A percentile compares a stretch with the other conserved stretches of the same genome.
Conservation (phyloP, 768 basidiomycete genomes). For the Gloeophyllum trabeum region DNA sequence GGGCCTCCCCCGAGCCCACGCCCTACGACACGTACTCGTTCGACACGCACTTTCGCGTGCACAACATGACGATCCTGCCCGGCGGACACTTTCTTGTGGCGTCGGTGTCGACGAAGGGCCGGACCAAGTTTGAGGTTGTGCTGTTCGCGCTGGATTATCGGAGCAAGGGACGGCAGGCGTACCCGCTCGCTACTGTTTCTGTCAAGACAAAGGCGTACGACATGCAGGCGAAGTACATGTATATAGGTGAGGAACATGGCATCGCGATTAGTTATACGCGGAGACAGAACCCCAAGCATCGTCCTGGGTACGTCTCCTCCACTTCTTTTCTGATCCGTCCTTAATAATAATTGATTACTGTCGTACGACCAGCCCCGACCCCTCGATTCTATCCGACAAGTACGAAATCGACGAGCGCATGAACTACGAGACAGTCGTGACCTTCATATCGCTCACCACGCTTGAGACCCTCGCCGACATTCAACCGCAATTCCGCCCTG, state of each 20-base stretch:
- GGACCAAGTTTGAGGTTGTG: neutral
- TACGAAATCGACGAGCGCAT: constrained; percentile 30
- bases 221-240: constrained; percentile 50
- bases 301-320: constrained; percentile 3
- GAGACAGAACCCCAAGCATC: constrained; percentile 16
- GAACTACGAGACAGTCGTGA: constrained; percentile 31
- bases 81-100: neutral
- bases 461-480: constrained; percentile 33
- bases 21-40: neutral
- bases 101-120: neutral
- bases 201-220: constrained; percentile 34
- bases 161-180: neutral
- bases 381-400: constrained; percentile 23
- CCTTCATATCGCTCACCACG: constrained; percentile 26
- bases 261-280: constrained; percentile 44
- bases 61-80: neutral
- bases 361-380: constrained; percentile 20
- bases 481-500: constrained; percentile 27
- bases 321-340: neutral
- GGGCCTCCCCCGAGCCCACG: neutral
- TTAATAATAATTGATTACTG: neutral
- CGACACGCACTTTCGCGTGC: neutral
- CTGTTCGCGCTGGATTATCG: neutral
- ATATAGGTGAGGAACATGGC: constrained; percentile 28
- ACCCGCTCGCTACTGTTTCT: neutral